Conservation (phyloP, 768 basidiomycete species). For the Hypsizygus marmoreus region DNA sequence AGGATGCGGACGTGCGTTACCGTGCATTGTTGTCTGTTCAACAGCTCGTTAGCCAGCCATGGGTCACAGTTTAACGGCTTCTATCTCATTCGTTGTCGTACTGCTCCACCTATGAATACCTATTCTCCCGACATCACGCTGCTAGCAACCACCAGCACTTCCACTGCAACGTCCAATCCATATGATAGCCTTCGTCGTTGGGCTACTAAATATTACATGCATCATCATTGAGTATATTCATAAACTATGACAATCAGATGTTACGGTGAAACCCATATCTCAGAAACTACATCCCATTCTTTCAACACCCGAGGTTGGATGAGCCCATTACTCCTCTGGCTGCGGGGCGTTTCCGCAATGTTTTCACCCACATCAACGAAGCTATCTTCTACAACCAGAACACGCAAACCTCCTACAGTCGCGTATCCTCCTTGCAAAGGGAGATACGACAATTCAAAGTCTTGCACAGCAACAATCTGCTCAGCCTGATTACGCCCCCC, state of each 20-base stretch:
- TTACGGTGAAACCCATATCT: conserved; percentile 61
- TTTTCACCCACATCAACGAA: conserved; percentile 36
- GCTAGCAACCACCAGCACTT: no score
- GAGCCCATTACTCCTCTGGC: conserved; percentile 17
- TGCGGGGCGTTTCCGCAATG: conserved; percentile 20
- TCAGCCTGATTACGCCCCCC: conserved; percentile 14
- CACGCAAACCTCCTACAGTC: conserved; percentile 69
- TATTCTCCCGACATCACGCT: no score
- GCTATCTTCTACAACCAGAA: conserved; percentile 63
- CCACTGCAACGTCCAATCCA: no score
- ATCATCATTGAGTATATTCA: background rate
- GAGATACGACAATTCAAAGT: conserved; percentile 67
- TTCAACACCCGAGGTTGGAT: conserved; percentile 53
- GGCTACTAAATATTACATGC: background rate
- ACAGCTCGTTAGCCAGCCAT: conserved; percentile 88
- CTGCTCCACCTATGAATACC: background rate
- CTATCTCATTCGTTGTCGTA: background rate
- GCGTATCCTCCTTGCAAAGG: conserved; percentile 61
- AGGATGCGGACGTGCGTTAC: conserved; percentile 88
- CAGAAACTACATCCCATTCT: conserved; percentile 73
- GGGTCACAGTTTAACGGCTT: conserved; percentile 51
- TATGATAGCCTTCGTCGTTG: no score
- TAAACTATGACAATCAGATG: background rate
- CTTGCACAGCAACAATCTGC: conserved; percentile 44
- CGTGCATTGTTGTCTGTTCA: conserved; percentile 90